These are phyloP conservation scores for Vigna nakashimae DNA, from an alignment of 306 rosid genomes.

Conservation along the genomic window DNA sequence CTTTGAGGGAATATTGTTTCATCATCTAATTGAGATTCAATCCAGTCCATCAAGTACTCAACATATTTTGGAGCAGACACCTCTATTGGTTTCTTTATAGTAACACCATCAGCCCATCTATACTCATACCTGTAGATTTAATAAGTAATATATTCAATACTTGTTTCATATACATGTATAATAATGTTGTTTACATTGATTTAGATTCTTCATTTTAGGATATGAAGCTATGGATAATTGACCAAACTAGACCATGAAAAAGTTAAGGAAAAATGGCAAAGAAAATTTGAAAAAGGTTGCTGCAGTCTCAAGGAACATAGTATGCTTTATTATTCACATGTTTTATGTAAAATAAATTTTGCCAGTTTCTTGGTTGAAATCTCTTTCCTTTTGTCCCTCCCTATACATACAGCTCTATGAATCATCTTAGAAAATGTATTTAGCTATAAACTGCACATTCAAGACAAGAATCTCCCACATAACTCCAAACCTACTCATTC, in stretches of 20 bases:
- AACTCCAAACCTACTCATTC: constrained; percentile 3
- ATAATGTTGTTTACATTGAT: constrained; percentile 19
- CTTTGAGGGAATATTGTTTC: constrained; percentile 85
- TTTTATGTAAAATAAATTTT: background rate
- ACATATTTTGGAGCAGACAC: constrained; percentile 95
- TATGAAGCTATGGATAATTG: background rate
- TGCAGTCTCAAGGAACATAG: constrained; percentile 15
- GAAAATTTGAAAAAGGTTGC: constrained; percentile 11
- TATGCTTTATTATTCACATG: constrained; percentile 1
- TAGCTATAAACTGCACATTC: constrained; percentile 20
- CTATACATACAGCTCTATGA: background rate
- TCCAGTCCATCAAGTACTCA: constrained; percentile 90
- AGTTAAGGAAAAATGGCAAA: constrained; percentile 9
- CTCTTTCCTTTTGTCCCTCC: constrained; percentile 15
- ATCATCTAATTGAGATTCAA: constrained; percentile 83
- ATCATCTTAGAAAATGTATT: constrained; percentile 17
- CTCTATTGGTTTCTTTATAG: constrained; percentile 81
- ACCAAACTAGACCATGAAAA: background rate
- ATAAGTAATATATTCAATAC: constrained; percentile 33
- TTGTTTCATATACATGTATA: background rate
- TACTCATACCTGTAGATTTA: constrained; percentile 69
- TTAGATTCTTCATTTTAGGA: constrained; percentile 10
- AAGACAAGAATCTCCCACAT: constrained; percentile 17
- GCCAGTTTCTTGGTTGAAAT: background rate
- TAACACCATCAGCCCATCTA: constrained; percentile 91